phyloP scores from a whole-genome alignment of 139 green algal genomes.

The Chlorella sp. region DNA sequence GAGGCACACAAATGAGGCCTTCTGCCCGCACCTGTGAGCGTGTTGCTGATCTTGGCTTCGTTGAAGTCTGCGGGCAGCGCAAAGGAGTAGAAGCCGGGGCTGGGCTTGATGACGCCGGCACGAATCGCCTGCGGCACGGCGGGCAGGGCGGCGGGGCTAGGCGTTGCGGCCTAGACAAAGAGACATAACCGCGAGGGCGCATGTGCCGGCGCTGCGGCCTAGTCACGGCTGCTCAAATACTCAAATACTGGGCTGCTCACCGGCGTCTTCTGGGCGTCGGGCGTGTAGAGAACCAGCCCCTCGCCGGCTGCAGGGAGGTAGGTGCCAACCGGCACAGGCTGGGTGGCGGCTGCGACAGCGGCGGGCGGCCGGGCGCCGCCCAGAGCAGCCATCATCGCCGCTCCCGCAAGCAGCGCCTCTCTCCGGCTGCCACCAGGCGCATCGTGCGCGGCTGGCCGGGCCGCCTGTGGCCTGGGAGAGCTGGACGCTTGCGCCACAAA shows the following conservation, averaged over 20 bases:
- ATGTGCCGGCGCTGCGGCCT: no score
- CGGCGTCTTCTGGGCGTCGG: constrained; percentile 23
- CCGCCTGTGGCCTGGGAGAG: no score
- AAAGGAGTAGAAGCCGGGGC: constrained; percentile 30
- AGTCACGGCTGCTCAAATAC: no score
- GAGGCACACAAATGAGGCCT: no score
- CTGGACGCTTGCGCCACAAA: no score
- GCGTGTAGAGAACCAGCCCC: constrained; percentile 18
- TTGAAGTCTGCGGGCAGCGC: constrained; percentile 30
- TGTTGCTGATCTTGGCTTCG: constrained; percentile 46
- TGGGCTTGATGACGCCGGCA: constrained; percentile 28
- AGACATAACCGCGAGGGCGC: no score
- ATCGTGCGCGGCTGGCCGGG: not conserved
- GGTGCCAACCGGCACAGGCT: constrained; percentile 3
- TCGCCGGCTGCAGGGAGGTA: constrained; percentile 3
- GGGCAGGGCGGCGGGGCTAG: no score
- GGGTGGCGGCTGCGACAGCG: not conserved
- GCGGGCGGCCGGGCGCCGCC: not conserved
- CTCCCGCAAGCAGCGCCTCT: not conserved
- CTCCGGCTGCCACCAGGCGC: not conserved
- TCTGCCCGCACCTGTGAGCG: no score
- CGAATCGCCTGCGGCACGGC: constrained; percentile 18
- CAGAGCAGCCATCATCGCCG: not conserved
- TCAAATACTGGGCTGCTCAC: no score
- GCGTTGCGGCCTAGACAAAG: no score